Evolutionary conservation across 2,329 filamentous ascomycete species (phyloP), one percentile per base, ranked within the genome.

Genomic region (Alternaria infectoria): DNA sequence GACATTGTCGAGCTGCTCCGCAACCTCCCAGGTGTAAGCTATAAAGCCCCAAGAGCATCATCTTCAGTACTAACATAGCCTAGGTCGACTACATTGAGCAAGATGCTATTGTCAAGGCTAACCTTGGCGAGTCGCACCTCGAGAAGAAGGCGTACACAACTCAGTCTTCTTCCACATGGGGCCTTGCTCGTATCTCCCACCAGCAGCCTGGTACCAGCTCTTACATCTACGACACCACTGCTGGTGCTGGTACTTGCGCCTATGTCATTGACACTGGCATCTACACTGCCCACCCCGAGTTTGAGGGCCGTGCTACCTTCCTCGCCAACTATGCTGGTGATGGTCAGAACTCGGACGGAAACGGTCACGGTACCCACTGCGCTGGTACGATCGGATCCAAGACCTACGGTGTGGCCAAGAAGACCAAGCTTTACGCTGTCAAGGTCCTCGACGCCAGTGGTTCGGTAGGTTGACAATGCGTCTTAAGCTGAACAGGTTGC

Each of bases 241-340:
- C 80, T 44, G 81, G 81, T 59, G 65, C 69, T 30, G 67, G 69
- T 59, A 79, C 79, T 71, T 89, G 86, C 21, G 85, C 84, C 26
- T 91, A 88, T 74, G 80, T 91, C 23, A 85, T 91, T 44, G 89
- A 91, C 77, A 90, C 89, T 6, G 89, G 89, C 68, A 87, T 91
- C 74, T 80, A 80, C 58, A 79, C 80, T 40, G 81, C 82, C 6
- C 89, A 91, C 77, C 57, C 76, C 9, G 79, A 81, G 36, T 81
- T 81, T 25, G 79, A 79, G 63, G 77, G 77, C 52, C 79, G 79
- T 68, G 79, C 79, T 32, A 77, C 73, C 36, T 79, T 76, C 70
- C 68, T 80, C 17, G 74, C 76, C 65, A 80, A 80, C 72, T 79
- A 70, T 57, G 77, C 76, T 59, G 76, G 77, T 46, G 77, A 79